Percentiles rank a stretch among this genome's conserved stretches.
These are phyloP conservation scores for Penicillium oxalicum DNA, from an alignment of 2,329 filamentous ascomycete genomes.

Conservation along the genomic window DNA sequence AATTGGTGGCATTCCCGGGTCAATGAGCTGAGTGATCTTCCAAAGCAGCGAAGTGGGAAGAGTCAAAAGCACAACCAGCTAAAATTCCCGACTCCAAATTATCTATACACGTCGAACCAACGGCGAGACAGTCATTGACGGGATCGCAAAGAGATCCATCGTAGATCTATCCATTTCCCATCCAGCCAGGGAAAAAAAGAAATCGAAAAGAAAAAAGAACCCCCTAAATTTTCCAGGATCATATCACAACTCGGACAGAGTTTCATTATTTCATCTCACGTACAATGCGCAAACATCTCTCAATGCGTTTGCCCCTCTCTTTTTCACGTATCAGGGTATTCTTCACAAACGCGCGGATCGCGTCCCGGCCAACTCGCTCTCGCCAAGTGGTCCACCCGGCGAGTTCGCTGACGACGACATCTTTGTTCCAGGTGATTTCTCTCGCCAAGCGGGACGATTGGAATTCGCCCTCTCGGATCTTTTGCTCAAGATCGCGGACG, in stretches of 20 bases:
- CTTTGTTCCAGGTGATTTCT: slow-evolving; percentile 86
- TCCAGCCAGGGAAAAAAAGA: not conserved
- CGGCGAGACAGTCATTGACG: not conserved
- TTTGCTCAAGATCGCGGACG: slow-evolving; percentile 77
- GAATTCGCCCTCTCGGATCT: slow-evolving; percentile 61
- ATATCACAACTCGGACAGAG: not conserved
- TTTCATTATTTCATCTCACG: slow-evolving; percentile 23
- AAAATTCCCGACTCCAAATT: too few species aligned
- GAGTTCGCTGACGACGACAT: slow-evolving; percentile 83
- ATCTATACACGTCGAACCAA: too few species aligned
- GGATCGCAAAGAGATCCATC: not conserved
- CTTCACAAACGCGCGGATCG: slow-evolving; percentile 68
- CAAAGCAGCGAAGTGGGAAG: too few species aligned
- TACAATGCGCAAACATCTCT: slow-evolving; percentile 66
- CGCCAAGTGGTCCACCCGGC: slow-evolving; percentile 92
- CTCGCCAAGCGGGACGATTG: slow-evolving; percentile 70
- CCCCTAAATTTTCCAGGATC: not conserved
- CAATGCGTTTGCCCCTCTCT: slow-evolving; percentile 72
- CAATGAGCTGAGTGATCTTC: too few species aligned
- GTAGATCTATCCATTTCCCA: not conserved
- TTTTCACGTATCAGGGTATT: slow-evolving; percentile 75
- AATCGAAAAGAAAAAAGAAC: not conserved
- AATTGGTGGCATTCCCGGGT: too few species aligned
- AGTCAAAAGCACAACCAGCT: too few species aligned
- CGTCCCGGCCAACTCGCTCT: slow-evolving; percentile 66